A percentile compares a stretch with the other conserved stretches of the same genome.
These are phyloP conservation scores for Pisolithus marmoratus DNA, from an alignment of 768 basidiomycete species.

Conservation along the genomic window DNA sequence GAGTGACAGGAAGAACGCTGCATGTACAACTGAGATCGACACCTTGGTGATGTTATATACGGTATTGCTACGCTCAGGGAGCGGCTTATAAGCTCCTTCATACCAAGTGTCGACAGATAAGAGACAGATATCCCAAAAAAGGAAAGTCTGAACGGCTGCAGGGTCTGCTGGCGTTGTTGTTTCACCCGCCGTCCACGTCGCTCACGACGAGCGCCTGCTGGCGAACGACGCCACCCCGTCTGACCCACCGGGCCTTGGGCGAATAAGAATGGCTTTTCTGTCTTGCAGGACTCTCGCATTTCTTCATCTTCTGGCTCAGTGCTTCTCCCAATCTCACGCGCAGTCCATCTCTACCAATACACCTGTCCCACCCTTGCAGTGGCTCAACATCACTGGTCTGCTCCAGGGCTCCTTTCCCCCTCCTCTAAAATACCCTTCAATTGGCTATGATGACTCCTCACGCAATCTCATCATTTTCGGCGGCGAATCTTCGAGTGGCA, in stretches of 20 bases:
- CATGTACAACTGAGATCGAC: too few species aligned
- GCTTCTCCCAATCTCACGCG: conserved; percentile 22
- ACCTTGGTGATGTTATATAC: too few species aligned
- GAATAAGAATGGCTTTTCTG: conserved; percentile 9
- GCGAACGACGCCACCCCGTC: conserved; percentile 14
- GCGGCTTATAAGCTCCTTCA: too few species aligned
- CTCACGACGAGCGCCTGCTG: conserved; percentile 25
- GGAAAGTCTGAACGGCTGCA: conserved; percentile 1
- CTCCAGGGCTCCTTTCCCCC: conserved; percentile 50
- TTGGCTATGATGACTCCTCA: conserved; percentile 48
- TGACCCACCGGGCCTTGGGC: conserved; percentile 21
- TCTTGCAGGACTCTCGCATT: conserved; percentile 8
- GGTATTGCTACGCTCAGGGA: too few species aligned
- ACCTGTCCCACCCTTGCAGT: conserved; percentile 40
- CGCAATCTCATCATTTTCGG: conserved; percentile 68
- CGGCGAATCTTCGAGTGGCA: conserved; percentile 62
- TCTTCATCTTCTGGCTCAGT: conserved; percentile 13
- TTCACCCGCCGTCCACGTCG: conserved; percentile 10
- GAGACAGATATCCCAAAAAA: conserved; percentile 1
- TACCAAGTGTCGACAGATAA: neutral
- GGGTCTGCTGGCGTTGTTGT: neutral
- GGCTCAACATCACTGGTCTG: conserved; percentile 64
- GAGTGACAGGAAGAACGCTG: too few species aligned
- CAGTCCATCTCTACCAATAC: conserved; percentile 49
- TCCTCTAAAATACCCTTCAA: conserved; percentile 64